Percentiles rank a stretch among this genome's conserved stretches.
phyloP scores from a whole-genome alignment of 805 yeast genomes.

The Debaryomyces maramus region DNA sequence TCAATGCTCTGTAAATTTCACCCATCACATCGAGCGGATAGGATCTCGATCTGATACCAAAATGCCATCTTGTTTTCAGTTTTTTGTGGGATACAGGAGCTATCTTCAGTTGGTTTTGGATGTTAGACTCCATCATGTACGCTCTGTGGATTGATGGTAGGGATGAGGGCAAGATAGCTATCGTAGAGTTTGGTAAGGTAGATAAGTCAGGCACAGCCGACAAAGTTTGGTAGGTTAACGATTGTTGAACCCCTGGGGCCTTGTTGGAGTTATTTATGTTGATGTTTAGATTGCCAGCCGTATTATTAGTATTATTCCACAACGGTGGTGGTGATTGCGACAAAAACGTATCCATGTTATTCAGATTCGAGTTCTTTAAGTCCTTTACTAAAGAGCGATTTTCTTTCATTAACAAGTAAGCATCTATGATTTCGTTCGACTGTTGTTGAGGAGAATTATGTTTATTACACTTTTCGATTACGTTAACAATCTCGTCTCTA shows the following conservation, averaged over 20 bases:
- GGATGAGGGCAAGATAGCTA: slow-evolving; percentile 90
- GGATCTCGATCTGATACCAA: slow-evolving; percentile 93
- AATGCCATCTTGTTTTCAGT: slow-evolving; percentile 96
- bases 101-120: slow-evolving; percentile 26
- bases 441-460: slow-evolving; percentile 30
- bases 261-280: slow-evolving; percentile 25
- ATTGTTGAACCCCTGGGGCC: slow-evolving; percentile 46
- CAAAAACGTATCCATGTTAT: slow-evolving; percentile 56
- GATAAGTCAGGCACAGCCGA: slow-evolving; percentile 48
- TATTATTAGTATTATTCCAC: slow-evolving; percentile 25
- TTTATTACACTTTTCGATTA: slow-evolving; percentile 54
- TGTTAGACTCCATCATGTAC: slow-evolving; percentile 65
- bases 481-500: slow-evolving; percentile 75
- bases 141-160: slow-evolving; percentile 94
- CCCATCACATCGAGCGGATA: slow-evolving; percentile 99
- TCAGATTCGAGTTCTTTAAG: slow-evolving; percentile 52
- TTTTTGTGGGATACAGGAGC: slow-evolving; percentile 70
- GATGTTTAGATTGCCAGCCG: slow-evolving; percentile 13
- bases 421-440: slow-evolving; percentile 77
- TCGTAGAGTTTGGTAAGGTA: slow-evolving; percentile 70
- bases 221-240: slow-evolving; percentile 47
- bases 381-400: slow-evolving; percentile 70
- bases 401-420: slow-evolving; percentile 79
- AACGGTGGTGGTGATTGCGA: slow-evolving; percentile 63
- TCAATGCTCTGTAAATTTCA: slow-evolving; percentile 91